phyloP scores from a whole-genome alignment of 495 filamentous ascomycete genomes.

The Evernia prunastri region DNA sequence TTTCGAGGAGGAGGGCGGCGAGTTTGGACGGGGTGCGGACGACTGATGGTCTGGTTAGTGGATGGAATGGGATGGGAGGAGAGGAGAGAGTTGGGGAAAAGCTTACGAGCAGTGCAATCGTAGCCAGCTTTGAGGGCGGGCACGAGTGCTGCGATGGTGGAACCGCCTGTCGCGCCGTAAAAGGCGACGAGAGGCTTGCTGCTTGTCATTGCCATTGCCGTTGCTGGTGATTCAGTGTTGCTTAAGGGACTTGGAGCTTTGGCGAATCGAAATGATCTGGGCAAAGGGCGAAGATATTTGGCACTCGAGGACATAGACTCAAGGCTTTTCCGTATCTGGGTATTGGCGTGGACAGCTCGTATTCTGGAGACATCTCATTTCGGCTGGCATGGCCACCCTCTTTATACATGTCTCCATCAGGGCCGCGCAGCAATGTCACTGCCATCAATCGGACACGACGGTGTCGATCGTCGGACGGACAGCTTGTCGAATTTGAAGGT shows the following conservation, averaged over 20 bases:
- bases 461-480: neutral
- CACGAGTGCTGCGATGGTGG: slow-evolving; percentile 41
- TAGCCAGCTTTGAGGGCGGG: slow-evolving; percentile 46
- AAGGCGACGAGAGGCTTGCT: slow-evolving; percentile 36
- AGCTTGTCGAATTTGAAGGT: neutral
- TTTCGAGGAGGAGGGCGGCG: slow-evolving; percentile 35
- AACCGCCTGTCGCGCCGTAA: slow-evolving; percentile 49
- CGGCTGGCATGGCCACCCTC: no score
- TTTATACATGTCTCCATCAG: neutral
- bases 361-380: neutral
- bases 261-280: neutral
- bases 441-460: neutral
- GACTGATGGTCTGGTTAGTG: slow-evolving; percentile 32
- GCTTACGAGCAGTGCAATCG: slow-evolving; percentile 36
- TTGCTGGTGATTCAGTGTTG: neutral
- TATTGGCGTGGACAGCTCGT: neutral
- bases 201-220: slow-evolving; percentile 18
- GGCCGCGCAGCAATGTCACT: neutral
- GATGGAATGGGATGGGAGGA: neutral
- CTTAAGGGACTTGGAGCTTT: neutral
- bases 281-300: neutral
- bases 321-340: neutral
- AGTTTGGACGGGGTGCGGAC: slow-evolving; percentile 61
- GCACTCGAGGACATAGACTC: neutral
- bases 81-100: no score